These are phyloP conservation scores for Phytophthora palmivora DNA, from an alignment of 352 stramenopile genomes.

Conservation along the genomic window DNA sequence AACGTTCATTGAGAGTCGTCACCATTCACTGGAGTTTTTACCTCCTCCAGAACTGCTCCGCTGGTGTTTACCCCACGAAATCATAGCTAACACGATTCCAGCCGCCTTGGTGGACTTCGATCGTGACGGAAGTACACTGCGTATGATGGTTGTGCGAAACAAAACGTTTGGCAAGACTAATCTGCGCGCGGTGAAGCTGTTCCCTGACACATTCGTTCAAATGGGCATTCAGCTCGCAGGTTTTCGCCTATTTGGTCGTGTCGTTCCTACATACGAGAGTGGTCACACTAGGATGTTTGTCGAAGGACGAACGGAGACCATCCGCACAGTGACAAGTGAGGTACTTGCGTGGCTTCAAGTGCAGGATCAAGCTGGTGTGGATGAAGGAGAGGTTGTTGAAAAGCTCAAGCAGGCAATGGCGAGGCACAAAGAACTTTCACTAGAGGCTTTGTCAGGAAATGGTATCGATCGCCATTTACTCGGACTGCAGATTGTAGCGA, in stretches of 20 bases:
- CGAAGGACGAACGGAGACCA: conserved; percentile 93
- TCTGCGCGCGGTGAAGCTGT: conserved; percentile 83
- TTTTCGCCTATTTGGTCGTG: conserved; percentile 88
- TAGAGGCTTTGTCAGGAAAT: conserved; percentile 67
- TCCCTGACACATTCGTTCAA: conserved; percentile 95
- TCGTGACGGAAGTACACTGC: conserved; percentile 70
- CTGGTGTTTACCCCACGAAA: conserved; percentile 54
- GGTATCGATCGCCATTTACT: conserved; percentile 94
- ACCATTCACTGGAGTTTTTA: conserved; percentile 61
- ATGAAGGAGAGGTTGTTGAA: conserved; percentile 42
- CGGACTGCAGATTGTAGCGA: conserved; percentile 87
- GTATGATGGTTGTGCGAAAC: conserved; percentile 84
- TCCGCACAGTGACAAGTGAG: conserved; percentile 78
- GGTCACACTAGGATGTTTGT: conserved; percentile 94
- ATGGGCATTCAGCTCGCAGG: conserved; percentile 94
- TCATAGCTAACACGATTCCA: conserved; percentile 46
- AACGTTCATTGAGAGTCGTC: conserved; percentile 69
- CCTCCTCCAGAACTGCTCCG: conserved; percentile 61
- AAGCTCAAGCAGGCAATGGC: conserved; percentile 82
- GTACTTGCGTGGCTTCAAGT: conserved; percentile 83
- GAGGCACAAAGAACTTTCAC: conserved; percentile 90
- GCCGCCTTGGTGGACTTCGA: conserved; percentile 71
- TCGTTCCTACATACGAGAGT: conserved; percentile 95
- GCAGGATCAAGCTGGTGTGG: conserved; percentile 44
- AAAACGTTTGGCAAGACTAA: conserved; percentile 82